phyloP scores from a whole-genome alignment of 768 basidiomycete species.

The Boletellus ananiceps region DNA sequence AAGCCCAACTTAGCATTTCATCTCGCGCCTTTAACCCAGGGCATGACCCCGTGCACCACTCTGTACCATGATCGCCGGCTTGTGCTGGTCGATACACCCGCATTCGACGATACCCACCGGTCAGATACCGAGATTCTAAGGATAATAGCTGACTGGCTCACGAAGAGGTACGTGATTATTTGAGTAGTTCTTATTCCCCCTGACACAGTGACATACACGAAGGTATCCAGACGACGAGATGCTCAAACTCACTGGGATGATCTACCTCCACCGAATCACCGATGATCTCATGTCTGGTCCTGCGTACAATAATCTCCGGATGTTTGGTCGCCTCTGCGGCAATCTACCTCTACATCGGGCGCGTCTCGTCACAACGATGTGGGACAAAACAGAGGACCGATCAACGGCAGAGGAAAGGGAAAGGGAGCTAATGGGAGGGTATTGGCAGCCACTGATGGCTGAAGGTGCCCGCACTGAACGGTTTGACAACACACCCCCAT shows the following conservation, averaged over 20 bases:
- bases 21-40: slow-evolving; percentile 12
- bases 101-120: slow-evolving; percentile 19
- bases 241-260: slow-evolving; percentile 26
- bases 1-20: background rate
- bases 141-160: slow-evolving; percentile 15
- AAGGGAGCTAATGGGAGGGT: slow-evolving; percentile 20
- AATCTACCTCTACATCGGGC: slow-evolving; percentile 24
- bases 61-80: background rate
- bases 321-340: slow-evolving; percentile 37
- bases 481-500: slow-evolving; percentile 3
- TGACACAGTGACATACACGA: background rate
- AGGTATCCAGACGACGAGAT: slow-evolving; percentile 5
- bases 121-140: slow-evolving; percentile 10
- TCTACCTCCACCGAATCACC: slow-evolving; percentile 34
- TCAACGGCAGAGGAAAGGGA: slow-evolving; percentile 14
- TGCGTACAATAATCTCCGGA: slow-evolving; percentile 25
- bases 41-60: slow-evolving; percentile 4
- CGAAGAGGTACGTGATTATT: slow-evolving; percentile 9
- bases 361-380: slow-evolving; percentile 37
- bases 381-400: slow-evolving; percentile 25
- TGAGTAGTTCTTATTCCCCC: background rate
- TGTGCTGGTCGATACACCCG: slow-evolving; percentile 20
- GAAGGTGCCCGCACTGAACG: background rate
- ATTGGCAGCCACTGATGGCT: slow-evolving; percentile 15
- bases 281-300: slow-evolving; percentile 34